Evolutionary conservation across 495 filamentous ascomycete genomes (phyloP), one percentile per base, ranked within the genome.

Genomic region (Aspergillus mulundensis): DNA sequence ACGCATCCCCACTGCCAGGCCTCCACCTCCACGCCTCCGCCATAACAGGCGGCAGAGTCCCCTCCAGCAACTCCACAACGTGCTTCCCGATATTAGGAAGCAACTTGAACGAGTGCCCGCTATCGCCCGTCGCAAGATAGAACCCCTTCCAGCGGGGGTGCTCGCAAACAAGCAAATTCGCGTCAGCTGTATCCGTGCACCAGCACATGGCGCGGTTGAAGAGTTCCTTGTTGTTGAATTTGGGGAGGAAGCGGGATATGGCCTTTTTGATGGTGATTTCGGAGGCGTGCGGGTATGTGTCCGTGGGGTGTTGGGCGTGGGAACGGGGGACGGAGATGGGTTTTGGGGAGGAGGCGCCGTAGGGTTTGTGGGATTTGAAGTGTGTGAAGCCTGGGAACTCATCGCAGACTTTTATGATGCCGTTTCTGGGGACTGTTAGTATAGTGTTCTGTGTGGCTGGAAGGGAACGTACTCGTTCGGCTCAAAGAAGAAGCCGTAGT

Each of bases 401-500:
- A 20, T 50, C 48, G 34, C 48, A 50, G 34, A 50, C 21, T 40
- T 50, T 50, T 34, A 50, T 50, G 21, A 50, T n/a, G 19, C 48
- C 48, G 48, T 50, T 7, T 24, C 48, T 50, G 34, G 1, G 12
- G 12, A 23, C 1, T 12, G 1, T 39, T 50, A 36, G 28, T 23
- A 50, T 19, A 1, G 1, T n/a, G 1, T 23, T 24, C 16, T 46
- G 18, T 44, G 11, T 7, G 40, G 40, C 21, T 20, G 19, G 43
- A 23, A 8, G 42, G 40, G 40, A 3, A 8, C 19, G 19, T 40
- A 50, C 50, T 67, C 69, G 34, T 78, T 73, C 2, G 79, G 76
- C 58, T 82, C 79, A 59, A 82, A 80, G 61, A 82, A 81, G 61
- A 82, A 81, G 2, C 78, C 79, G 23, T 69, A 67, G 49, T 82